Conservation (phyloP, 2,329 filamentous ascomycete species). For the Phialemonium atrogriseum region DNA sequence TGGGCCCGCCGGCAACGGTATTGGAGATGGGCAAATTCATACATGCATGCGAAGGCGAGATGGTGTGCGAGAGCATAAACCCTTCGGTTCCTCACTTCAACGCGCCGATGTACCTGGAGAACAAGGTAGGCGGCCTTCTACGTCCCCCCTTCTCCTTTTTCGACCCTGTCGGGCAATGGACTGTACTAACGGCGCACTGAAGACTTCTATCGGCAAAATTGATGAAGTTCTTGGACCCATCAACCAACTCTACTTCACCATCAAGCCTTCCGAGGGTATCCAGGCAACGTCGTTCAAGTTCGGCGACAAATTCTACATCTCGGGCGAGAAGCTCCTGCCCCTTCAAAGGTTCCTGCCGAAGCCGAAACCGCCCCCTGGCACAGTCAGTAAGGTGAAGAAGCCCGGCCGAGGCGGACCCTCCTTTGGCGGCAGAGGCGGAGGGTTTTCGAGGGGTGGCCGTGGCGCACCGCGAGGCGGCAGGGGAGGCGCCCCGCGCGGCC, state of each 20-base stretch:
- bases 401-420: slow-evolving; percentile 62
- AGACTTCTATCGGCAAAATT: slow-evolving; percentile 33
- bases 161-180: no score
- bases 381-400: slow-evolving; percentile 46
- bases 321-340: slow-evolving; percentile 86
- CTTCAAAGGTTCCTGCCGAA: slow-evolving; percentile 95
- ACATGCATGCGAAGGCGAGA: slow-evolving; percentile 93
- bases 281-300: slow-evolving; percentile 89
- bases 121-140: slow-evolving; percentile 59
- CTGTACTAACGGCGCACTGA: no score
- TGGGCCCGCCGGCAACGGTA: slow-evolving; percentile 54
- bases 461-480: slow-evolving; percentile 27
- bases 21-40: slow-evolving; percentile 88
- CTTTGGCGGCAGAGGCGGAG: slow-evolving; percentile 34
- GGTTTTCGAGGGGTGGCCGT: slow-evolving; percentile 25
- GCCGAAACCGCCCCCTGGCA: slow-evolving; percentile 67
- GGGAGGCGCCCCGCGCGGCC: slow-evolving; percentile 22
- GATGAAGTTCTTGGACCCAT: slow-evolving; percentile 96
- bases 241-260: slow-evolving; percentile 97
- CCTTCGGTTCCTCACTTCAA: slow-evolving; percentile 98
- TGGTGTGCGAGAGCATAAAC: slow-evolving; percentile 94
- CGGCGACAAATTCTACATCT: slow-evolving; percentile 97
- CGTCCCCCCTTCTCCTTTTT: neutral
- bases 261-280: slow-evolving; percentile 95
- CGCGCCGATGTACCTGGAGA: slow-evolving; percentile 96